phyloP scores from a whole-genome alignment of 1,284 basidiomycete species.

The Moesziomyces sp. region DNA sequence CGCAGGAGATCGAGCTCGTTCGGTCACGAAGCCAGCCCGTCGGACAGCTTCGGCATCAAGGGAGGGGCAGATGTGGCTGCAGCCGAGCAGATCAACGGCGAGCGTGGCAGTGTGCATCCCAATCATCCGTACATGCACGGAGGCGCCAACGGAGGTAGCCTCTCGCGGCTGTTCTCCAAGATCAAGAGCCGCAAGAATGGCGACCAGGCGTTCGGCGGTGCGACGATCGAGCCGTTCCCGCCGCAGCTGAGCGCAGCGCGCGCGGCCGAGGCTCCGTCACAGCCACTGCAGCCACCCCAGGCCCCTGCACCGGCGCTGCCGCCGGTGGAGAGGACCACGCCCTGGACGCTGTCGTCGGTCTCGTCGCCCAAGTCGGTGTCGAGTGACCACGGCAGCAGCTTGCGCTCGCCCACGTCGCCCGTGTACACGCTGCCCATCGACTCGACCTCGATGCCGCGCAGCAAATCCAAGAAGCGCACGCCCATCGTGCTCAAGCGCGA shows the following conservation, averaged over 20 bases:
- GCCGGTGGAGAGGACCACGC: conserved; percentile 14
- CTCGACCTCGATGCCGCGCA: conserved; percentile 32
- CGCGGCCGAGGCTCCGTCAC: conserved; percentile 3
- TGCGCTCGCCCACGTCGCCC: conserved; percentile 29
- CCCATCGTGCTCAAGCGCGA: conserved; percentile 48
- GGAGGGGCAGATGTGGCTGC: conserved; percentile 4
- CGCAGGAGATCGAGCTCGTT: conserved; percentile 55
- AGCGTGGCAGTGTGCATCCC: conserved; percentile 12
- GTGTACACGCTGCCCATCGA: conserved; percentile 36
- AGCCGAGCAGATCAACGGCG: conserved; percentile 8
- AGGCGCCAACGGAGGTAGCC: conserved; percentile 25
- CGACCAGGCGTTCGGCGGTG: conserved; percentile 30
- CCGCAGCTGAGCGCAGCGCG: conserved; percentile 18
- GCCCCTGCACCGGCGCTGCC: conserved; percentile 11
- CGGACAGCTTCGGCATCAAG: conserved; percentile 13
- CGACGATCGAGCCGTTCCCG: conserved; percentile 47
- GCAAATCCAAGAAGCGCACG: conserved; percentile 25
- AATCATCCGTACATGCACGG: conserved; percentile 45
- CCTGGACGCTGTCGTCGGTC: conserved; percentile 23
- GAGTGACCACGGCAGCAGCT: conserved; percentile 18
- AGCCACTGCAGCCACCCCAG: conserved; percentile 1
- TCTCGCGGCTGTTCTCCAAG: conserved; percentile 51
- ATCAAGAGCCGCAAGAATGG: conserved; percentile 33
- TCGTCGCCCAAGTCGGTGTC: conserved; percentile 12
- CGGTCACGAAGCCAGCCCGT: conserved; percentile 41